Evolutionary conservation across 768 basidiomycete species (phyloP), one percentile per base, ranked within the genome.

Genomic region (Gloeostereum incarnatum): DNA sequence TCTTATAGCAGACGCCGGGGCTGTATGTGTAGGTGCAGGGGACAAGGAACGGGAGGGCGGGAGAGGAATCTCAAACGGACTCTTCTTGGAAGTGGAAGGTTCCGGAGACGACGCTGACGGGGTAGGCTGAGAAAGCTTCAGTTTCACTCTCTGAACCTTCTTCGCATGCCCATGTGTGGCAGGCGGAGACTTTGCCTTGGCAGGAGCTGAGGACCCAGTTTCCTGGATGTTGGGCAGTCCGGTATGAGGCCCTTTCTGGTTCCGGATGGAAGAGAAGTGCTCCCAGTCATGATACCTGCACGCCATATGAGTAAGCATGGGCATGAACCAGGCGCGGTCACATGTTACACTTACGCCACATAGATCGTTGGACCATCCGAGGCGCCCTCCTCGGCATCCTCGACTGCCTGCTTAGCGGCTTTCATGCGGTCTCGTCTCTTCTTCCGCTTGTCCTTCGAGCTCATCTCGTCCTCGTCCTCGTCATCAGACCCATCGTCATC

Each of bases 211-310:
- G 14, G 59, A 45, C 11, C 53, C n/a, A n/a, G n/a, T 56, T 56
- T 90, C 87, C 30, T 57, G 51, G 2, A 88, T 75, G 38, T 60
- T 58, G 3, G 87, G 86, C 11, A 78, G 63, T 6, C 88, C 91
- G 0, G 74, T 62, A 53, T 91, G 89, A 0, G 90, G 91, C 1
- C 91, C 91, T 11, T 67, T 67, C 38, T 91, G 62, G 56, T 89
- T 92, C 32, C 91, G 82, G 42, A 94, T 86, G n/a, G 83, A 87
- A 9, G 86, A 90, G 51, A 92, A 94, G 54, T 94, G 91, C 52
- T 94, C 90, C 86, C 87, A 92, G 56, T 91, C 87, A 51, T 92
- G 83, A 55, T 90, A 93, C 21, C 86, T 87, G 50, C 9, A 23
- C 8, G 23, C n/a, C n/a, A n/a, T 31, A 41, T 33, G 18, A 29